Evolutionary conservation across 2,329 filamentous ascomycete species (phyloP).

Genomic region (Phialophora chinensis): DNA sequence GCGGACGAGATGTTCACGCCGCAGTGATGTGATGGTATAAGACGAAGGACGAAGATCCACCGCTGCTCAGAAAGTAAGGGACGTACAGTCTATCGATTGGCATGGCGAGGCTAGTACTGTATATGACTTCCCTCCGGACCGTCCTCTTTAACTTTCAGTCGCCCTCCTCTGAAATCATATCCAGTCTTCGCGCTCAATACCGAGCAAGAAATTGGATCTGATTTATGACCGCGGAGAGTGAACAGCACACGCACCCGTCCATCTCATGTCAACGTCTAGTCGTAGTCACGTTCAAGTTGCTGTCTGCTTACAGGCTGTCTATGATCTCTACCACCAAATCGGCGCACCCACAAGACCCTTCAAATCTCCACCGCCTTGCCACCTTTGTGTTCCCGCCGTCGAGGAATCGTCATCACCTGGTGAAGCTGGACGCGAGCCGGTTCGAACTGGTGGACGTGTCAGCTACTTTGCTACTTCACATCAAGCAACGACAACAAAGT

Average conservation of each 20-base stretch:
- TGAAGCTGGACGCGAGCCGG: slow-evolving; percentile 16
- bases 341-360: neutral
- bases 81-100: too few relatives aligned
- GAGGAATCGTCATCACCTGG: slow-evolving; percentile 18
- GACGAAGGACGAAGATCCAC: neutral
- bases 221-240: too few relatives aligned
- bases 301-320: neutral
- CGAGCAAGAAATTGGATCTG: too few relatives aligned
- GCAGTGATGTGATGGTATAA: neutral
- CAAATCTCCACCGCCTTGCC: slow-evolving; percentile 18
- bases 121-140: too few relatives aligned
- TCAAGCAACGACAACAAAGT: neutral
- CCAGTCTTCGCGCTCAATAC: too few relatives aligned
- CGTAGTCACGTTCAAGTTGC: neutral
- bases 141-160: too few relatives aligned
- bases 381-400: slow-evolving; percentile 5
- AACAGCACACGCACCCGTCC: neutral
- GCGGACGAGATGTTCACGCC: slow-evolving; percentile 10
- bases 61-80: too few relatives aligned
- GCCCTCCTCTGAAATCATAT: too few relatives aligned
- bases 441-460: slow-evolving; percentile 13
- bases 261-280: neutral
- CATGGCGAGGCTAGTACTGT: too few relatives aligned
- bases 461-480: neutral
- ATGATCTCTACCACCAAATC: too few relatives aligned